Percentiles rank a stretch among this genome's conserved stretches.
These are phyloP conservation scores for Juglanconis juglandina DNA, from an alignment of 2,329 filamentous ascomycete genomes.

Conservation along the genomic window DNA sequence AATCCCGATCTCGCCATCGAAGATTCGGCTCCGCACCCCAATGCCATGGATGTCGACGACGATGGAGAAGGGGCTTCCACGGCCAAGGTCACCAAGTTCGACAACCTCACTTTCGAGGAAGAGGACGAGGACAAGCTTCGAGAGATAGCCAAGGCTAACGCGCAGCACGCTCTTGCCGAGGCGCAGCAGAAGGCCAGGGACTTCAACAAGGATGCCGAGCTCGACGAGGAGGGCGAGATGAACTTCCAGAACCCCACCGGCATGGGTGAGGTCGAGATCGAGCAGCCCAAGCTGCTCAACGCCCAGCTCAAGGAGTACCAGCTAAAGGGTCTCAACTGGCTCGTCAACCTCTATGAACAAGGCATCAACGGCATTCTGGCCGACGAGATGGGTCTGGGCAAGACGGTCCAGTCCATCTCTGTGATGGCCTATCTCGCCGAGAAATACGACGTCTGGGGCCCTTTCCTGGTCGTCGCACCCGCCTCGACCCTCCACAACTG, in stretches of 20 bases:
- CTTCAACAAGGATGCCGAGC: slow-evolving; percentile 75
- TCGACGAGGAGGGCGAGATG: slow-evolving; percentile 93
- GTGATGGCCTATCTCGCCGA: slow-evolving; percentile 99
- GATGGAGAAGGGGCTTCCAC: slow-evolving; percentile 49
- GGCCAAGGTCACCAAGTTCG: slow-evolving; percentile 86
- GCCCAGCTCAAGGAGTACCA: slow-evolving; percentile 98
- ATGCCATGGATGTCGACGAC: slow-evolving; percentile 46
- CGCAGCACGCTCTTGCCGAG: slow-evolving; percentile 91
- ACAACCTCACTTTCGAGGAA: slow-evolving; percentile 91
- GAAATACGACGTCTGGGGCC: slow-evolving; percentile 96
- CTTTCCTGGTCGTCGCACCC: slow-evolving; percentile 93
- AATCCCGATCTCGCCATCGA: slow-evolving; percentile 67
- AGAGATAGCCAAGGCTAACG: slow-evolving; percentile 88
- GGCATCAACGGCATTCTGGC: slow-evolving; percentile 99
- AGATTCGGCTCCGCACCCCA: slow-evolving; percentile 36
- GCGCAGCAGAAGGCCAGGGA: slow-evolving; percentile 88
- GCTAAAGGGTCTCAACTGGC: slow-evolving; percentile 97
- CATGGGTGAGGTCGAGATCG: slow-evolving; percentile 87
- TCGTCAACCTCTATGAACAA: slow-evolving; percentile 98
- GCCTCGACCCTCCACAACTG: slow-evolving; percentile 97
- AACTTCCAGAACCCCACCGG: slow-evolving; percentile 99
- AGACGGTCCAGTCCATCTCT: slow-evolving; percentile 97
- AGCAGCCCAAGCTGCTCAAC: slow-evolving; percentile 89
- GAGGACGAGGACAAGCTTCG: slow-evolving; percentile 82
- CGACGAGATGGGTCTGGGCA: slow-evolving; percentile 99